phyloP scores from a whole-genome alignment of 768 basidiomycete species.

The Cyclocybe cylindracea region DNA sequence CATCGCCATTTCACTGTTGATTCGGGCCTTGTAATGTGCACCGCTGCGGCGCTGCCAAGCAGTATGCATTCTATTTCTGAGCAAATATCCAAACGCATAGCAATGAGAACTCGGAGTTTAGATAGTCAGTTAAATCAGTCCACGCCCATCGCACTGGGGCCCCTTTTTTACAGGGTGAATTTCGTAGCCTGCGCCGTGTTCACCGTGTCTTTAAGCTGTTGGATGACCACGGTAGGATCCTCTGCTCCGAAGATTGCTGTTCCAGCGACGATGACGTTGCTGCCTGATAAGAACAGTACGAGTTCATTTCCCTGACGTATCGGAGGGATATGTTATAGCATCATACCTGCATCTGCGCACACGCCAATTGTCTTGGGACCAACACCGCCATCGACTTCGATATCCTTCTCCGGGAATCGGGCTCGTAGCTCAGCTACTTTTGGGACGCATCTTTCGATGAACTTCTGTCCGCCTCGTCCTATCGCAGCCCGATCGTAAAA shows the following conservation, averaged over 20 bases:
- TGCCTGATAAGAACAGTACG: constrained; percentile 54
- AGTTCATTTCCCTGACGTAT: background rate
- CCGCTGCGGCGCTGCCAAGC: no score
- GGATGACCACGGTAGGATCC: constrained; percentile 80
- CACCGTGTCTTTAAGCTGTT: constrained; percentile 67
- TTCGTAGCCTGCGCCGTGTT: constrained; percentile 57
- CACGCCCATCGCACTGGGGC: background rate
- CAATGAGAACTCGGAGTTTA: constrained; percentile 8
- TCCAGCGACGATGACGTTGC: constrained; percentile 98
- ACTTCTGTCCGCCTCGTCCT: constrained; percentile 97
- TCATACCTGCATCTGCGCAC: constrained; percentile 86
- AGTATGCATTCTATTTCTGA: no score
- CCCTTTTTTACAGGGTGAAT: constrained; percentile 8
- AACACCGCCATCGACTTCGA: constrained; percentile 99
- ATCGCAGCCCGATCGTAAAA: background rate
- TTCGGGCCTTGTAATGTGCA: no score
- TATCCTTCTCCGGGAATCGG: constrained; percentile 92
- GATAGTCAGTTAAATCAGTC: constrained; percentile 14
- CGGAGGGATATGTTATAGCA: background rate
- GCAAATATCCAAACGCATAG: constrained; percentile 1
- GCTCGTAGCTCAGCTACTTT: constrained; percentile 90
- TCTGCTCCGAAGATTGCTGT: constrained; percentile 89
- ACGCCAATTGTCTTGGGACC: constrained; percentile 84
- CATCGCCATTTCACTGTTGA: no score
- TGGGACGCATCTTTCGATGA: constrained; percentile 87